Conservation (phyloP, 441 rosid genomes). For the Euphorbia schlechtendalii region DNA sequence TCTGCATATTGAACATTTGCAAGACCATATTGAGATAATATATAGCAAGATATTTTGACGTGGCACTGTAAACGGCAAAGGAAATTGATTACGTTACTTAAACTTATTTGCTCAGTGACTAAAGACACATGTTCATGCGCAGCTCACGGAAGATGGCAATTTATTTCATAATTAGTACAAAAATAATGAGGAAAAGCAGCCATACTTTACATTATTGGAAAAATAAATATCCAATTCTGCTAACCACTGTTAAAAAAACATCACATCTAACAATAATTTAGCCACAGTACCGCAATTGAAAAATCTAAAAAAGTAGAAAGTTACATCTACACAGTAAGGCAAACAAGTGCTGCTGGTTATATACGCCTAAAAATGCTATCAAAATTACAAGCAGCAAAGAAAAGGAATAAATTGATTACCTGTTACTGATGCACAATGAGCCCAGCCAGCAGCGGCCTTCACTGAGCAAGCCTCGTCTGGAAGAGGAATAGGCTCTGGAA, state of each 20-base stretch:
- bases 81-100: neutral
- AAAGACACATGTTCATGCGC: neutral
- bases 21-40: conserved; percentile 5
- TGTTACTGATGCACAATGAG: conserved; percentile 79
- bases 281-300: neutral
- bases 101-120: neutral
- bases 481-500: conserved; percentile 80
- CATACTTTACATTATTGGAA: neutral
- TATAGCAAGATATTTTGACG: neutral
- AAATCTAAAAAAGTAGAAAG: neutral
- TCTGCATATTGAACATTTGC: conserved; percentile 32
- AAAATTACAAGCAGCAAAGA: neutral
- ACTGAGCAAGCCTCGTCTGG: conserved; percentile 53
- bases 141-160: neutral
- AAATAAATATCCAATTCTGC: neutral
- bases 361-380: neutral
- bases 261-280: neutral
- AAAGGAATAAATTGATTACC: conserved; percentile 31
- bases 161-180: neutral
- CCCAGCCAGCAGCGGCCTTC: conserved; percentile 90
- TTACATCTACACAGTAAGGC: neutral
- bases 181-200: neutral
- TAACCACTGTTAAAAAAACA: neutral
- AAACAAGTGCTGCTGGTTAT: neutral
- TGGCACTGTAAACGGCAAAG: neutral